Evolutionary conservation across 257 asterid species (phyloP).

Genomic region (Linderniella brevidens): DNA sequence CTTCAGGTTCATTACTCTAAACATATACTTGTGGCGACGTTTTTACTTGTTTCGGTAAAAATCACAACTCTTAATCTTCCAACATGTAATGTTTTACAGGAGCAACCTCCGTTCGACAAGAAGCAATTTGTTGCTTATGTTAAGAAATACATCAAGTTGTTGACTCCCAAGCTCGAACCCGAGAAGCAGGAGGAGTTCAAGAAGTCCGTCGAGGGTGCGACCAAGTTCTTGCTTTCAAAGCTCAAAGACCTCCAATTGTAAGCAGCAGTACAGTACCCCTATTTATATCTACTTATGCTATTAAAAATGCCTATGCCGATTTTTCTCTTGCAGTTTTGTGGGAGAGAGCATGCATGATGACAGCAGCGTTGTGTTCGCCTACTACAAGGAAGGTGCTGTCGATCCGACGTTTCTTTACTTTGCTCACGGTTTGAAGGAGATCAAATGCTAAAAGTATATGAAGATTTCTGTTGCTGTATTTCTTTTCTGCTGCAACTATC

Average conservation of each 20-base stretch:
- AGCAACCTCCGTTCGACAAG: conserved; percentile 87
- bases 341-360: conserved; percentile 87
- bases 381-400: conserved; percentile 67
- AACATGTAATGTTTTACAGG: conserved; percentile 24
- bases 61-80: no score
- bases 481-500: no score
- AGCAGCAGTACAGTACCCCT: conserved; percentile 11
- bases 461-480: neutral
- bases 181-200: conserved; percentile 41
- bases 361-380: conserved; percentile 49
- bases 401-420: conserved; percentile 78
- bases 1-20: no score
- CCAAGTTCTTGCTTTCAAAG: conserved; percentile 50
- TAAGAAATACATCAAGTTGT: conserved; percentile 51
- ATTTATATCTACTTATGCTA: neutral
- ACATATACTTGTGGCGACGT: no score
- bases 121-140: conserved; percentile 44
- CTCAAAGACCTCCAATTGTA: conserved; percentile 77
- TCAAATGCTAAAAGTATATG: conserved; percentile 36
- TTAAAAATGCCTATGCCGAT: neutral
- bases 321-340: conserved; percentile 32
- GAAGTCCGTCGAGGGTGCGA: conserved; percentile 63
- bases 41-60: no score
- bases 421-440: conserved; percentile 64
- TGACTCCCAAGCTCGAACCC: conserved; percentile 49